Percentiles rank a stretch among this genome's conserved stretches.
These are phyloP conservation scores for Pseudocercospora fuligena DNA, from an alignment of 2,329 filamentous ascomycete species.

Conservation along the genomic window DNA sequence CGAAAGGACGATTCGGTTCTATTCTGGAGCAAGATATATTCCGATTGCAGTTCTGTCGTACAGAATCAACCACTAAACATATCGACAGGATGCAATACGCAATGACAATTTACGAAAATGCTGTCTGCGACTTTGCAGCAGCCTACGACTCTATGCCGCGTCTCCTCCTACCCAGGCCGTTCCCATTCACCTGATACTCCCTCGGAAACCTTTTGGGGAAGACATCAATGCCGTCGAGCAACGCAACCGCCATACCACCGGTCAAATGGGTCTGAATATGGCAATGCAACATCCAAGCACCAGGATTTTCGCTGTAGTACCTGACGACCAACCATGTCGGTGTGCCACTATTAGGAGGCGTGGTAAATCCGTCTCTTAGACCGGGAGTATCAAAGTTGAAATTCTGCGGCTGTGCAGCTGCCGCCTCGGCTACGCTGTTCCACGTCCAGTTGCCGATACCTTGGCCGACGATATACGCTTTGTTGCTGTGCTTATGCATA, in stretches of 20 bases:
- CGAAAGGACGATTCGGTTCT: neutral
- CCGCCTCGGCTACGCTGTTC: conserved; percentile 59
- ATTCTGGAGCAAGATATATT: neutral
- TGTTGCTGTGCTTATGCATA: conserved; percentile 68
- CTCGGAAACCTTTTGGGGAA: conserved; percentile 37
- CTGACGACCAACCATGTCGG: conserved; percentile 50
- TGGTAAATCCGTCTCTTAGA: conserved; percentile 54
- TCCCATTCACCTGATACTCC: conserved; percentile 24
- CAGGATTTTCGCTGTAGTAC: conserved; percentile 53
- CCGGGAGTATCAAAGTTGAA: conserved; percentile 65
- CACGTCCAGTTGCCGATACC: conserved; percentile 57
- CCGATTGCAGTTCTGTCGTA: neutral
- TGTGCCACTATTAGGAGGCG: conserved; percentile 10
- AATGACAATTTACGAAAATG: neutral
- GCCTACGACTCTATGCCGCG: neutral
- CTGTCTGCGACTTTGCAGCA: neutral
- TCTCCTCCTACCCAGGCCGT: neutral
- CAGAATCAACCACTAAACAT: neutral
- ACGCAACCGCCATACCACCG: conserved; percentile 54
- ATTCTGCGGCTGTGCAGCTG: conserved; percentile 47
- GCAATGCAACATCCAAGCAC: conserved; percentile 56
- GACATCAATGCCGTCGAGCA: conserved; percentile 55
- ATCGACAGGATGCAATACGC: neutral
- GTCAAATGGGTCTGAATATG: conserved; percentile 55
- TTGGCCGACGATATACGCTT: conserved; percentile 61